Evolutionary conservation across 345 rosid genomes (phyloP), one percentile per base, ranked within the genome.

Genomic region (Raphanus sativus): DNA sequence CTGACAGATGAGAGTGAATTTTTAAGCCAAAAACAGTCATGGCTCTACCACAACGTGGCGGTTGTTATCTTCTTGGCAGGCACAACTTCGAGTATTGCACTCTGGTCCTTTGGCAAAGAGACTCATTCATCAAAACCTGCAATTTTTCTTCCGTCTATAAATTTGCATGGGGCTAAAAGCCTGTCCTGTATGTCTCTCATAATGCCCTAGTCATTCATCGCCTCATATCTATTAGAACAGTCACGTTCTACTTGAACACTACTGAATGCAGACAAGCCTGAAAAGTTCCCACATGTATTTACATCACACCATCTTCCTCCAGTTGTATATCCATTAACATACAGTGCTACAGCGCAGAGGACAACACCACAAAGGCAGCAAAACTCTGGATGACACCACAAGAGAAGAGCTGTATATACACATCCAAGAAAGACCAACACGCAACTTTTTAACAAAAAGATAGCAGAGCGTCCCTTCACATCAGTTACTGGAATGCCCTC

Each of bases 381-480:
- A 36, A 36, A 32, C 1, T 33, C 36, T 33, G 6, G 34, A 62
- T 62, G 32, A 69, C 36, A 62, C 21, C 56, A 33, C 64, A 24
- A 62, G 24, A 62, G 29, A 34, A 36, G 36, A 17, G 15, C 34
- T n/a, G 10, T 72, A 67, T 60, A 10, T 73, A 67, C 78, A 74
- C 48, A 52, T 5, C 70, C 55, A 73, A 17, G 58, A 61, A 21
- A 13, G 17, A 32, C 30, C 67, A 13, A 45, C 28, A 34, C 12
- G 1, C 24, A 50, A 76, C 74, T 61, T 15, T 3, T 38, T 25
- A 28, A 56, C 48, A 42, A 61, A n/a, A 25, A 7, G 1, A n/a
- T 12, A 62, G 60, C 65, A 79, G 73, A 9, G 61, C n/a, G 26
- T 60, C 58, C 34, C 30, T 38, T 68, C 45, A 15, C 78, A 48